Evolutionary conservation across 1,284 basidiomycete species (phyloP).

Genomic region (Vanrija pseudolonga): DNA sequence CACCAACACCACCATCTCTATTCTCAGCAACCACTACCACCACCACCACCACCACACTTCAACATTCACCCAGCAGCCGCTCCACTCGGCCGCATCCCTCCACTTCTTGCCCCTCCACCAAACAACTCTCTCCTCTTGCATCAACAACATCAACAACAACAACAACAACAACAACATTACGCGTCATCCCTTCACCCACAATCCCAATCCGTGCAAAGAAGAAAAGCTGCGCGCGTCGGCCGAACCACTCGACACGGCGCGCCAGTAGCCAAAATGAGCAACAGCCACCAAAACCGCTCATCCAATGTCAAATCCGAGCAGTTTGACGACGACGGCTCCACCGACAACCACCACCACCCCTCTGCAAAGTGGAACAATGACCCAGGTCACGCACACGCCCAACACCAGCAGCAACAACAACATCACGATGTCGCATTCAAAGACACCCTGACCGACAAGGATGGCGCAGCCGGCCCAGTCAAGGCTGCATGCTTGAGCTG

Average conservation of each 20-base stretch:
- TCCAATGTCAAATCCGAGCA: neutral
- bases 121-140: neutral
- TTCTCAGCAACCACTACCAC: no score
- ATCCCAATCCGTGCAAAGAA: no score
- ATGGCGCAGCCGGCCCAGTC: slow-evolving; percentile 21
- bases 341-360: no score
- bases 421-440: neutral
- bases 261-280: neutral
- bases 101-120: neutral
- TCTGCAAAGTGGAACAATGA: slow-evolving; percentile 1
- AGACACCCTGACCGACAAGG: slow-evolving; percentile 1
- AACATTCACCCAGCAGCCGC: no score
- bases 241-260: neutral
- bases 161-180: neutral
- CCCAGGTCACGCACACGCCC: neutral
- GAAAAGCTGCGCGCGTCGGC: no score
- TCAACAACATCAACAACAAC: neutral
- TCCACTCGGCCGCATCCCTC: no score
- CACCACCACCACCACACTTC: no score
- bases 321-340: no score
- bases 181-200: neutral
- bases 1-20: no score
- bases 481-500: slow-evolving; percentile 49
- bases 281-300: neutral
- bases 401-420: neutral